Evolutionary conservation across 345 rosid genomes (phyloP).

Genomic region (Raphanus raphanistrum): DNA sequence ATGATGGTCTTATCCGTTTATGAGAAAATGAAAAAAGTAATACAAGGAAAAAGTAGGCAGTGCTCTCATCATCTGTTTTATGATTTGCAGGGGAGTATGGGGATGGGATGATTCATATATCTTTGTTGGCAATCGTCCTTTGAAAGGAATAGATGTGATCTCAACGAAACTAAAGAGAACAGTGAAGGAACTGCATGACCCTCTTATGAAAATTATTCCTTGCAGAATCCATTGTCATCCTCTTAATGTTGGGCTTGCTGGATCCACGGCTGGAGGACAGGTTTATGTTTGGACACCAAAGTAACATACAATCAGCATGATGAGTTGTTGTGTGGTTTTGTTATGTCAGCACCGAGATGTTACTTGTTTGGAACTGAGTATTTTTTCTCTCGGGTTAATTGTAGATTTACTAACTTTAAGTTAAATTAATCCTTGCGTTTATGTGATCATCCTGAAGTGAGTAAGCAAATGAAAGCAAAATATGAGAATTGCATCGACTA

Average conservation of each 20-base stretch:
- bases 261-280: slow-evolving; percentile 68
- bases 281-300: slow-evolving; percentile 66
- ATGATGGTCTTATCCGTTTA: too few relatives aligned
- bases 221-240: slow-evolving; percentile 76
- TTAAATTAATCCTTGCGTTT: neutral
- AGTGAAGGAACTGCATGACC: slow-evolving; percentile 47
- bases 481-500: neutral
- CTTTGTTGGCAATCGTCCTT: slow-evolving; percentile 55
- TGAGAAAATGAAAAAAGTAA: too few relatives aligned
- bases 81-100: slow-evolving; percentile 66
- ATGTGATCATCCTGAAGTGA: neutral
- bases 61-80: neutral
- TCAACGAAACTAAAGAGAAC: slow-evolving; percentile 40
- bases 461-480: neutral
- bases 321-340: neutral
- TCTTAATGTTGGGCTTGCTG: slow-evolving; percentile 63
- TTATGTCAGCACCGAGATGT: too few relatives aligned
- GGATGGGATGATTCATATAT: slow-evolving; percentile 91
- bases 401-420: neutral
- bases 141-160: slow-evolving; percentile 66
- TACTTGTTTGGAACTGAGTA: neutral
- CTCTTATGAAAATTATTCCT: slow-evolving; percentile 58
- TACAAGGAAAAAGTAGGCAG: too few relatives aligned
- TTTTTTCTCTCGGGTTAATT: slow-evolving; percentile 28
- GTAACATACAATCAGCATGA: neutral